Conservation (phyloP, 2,329 filamentous ascomycete genomes). For the Penicillium sp. region DNA sequence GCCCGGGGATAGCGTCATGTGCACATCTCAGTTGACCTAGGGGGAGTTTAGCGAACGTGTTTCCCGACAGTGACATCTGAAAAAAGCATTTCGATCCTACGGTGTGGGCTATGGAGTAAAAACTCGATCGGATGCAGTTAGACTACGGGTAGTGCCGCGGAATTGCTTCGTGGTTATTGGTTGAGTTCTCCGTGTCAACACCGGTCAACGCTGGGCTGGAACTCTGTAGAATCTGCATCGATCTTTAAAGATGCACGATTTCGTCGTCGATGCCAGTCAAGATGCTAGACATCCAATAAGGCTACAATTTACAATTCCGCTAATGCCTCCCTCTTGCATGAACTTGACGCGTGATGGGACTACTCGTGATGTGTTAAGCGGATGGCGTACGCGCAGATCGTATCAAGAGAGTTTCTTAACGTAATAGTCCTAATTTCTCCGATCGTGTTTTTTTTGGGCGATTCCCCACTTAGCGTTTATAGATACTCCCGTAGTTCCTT, state of each 20-base stretch:
- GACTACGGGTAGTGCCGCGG: constrained; percentile 8
- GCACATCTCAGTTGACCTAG: background rate
- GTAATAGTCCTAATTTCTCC: constrained; percentile 8
- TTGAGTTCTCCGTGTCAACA: background rate
- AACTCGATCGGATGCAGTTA: constrained; percentile 2
- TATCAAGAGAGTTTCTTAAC: constrained; percentile 1
- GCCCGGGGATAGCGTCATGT: constrained; percentile 9
- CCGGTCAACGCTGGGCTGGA: background rate
- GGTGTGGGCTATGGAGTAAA: background rate
- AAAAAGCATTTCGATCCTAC: background rate
- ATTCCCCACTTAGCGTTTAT: background rate
- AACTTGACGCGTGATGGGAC: background rate
- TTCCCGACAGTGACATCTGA: constrained; percentile 4
- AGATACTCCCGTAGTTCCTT: background rate
- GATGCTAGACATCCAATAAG: background rate
- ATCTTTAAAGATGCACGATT: background rate
- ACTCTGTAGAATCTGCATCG: background rate
- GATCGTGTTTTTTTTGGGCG: background rate
- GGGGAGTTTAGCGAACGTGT: background rate
- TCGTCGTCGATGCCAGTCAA: background rate
- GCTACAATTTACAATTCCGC: background rate
- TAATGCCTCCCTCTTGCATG: background rate
- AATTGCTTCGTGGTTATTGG: constrained; percentile 4
- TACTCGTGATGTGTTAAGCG: background rate
- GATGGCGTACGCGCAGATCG: constrained; percentile 1